These are phyloP conservation scores for Lathyrus tuberosus DNA, from an alignment of 306 rosid genomes.

Conservation along the genomic window DNA sequence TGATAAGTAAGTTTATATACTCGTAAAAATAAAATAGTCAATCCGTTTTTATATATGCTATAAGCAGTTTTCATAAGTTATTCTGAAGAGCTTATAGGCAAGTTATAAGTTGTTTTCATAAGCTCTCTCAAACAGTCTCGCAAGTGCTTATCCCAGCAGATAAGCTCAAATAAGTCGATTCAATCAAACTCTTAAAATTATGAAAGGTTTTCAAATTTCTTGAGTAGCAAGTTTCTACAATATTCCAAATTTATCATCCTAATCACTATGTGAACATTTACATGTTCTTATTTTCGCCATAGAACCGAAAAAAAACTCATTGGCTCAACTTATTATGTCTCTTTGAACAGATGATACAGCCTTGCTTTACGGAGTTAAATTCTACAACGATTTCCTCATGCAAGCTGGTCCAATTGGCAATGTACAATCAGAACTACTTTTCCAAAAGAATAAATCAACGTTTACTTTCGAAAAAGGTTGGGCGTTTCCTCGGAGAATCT, in stretches of 20 bases:
- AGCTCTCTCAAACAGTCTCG: neutral
- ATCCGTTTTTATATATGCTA: neutral
- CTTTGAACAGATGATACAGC: constrained; percentile 84
- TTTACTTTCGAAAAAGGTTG: constrained; percentile 88
- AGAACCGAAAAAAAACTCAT: no score
- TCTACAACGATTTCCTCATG: constrained; percentile 83
- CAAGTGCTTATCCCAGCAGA: neutral
- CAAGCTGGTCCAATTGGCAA: constrained; percentile 79
- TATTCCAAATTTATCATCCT: constrained; percentile 2
- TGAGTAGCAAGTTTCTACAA: neutral
- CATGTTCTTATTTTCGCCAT: no score
- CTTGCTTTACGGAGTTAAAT: constrained; percentile 89
- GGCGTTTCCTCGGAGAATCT: constrained; percentile 88
- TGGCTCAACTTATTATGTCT: constrained; percentile 6
- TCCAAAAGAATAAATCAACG: constrained; percentile 61
- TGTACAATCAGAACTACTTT: constrained; percentile 86
- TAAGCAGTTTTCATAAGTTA: neutral
- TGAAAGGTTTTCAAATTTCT: neutral
- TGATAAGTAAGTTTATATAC: constrained; percentile 61
- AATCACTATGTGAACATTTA: neutral
- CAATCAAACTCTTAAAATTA: neutral
- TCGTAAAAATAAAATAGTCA: neutral
- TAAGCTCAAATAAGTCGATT: neutral
- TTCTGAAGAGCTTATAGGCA: neutral
- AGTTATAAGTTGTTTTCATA: neutral